A percentile compares a stretch with the other conserved stretches of the same genome.
Evolutionary conservation across 306 rosid species (phyloP).

Genomic region (Senna tora): DNA sequence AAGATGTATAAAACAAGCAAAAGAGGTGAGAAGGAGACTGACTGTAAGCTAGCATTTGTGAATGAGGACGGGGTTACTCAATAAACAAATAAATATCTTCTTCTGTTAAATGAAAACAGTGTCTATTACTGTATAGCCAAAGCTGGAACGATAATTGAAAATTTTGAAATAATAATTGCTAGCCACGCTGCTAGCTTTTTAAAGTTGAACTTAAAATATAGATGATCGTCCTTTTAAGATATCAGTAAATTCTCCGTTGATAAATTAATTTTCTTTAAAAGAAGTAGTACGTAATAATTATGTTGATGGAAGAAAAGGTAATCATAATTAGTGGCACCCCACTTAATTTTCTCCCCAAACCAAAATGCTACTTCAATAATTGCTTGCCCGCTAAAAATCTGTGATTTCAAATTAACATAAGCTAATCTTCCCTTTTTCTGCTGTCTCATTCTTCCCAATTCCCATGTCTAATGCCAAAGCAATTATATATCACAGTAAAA

Average conservation of each 20-base stretch:
- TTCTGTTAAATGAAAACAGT: neutral
- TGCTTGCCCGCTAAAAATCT: conserved; percentile 9
- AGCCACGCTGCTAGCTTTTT: neutral
- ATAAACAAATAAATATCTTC: too few relatives aligned
- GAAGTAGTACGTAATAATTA: neutral
- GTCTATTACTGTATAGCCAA: neutral
- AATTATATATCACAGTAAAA: too few relatives aligned
- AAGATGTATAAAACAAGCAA: too few relatives aligned
- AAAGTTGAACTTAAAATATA: neutral
- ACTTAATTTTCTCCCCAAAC: neutral
- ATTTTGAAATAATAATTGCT: neutral
- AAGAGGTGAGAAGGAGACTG: too few relatives aligned
- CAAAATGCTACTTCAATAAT: conserved; percentile 14
- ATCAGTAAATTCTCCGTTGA: neutral
- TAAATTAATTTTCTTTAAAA: neutral
- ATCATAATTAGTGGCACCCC: conserved; percentile 30
- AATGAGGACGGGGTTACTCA: too few relatives aligned
- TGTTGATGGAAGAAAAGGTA: conserved; percentile 5
- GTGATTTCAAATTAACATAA: neutral
- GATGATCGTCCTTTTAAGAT: neutral
- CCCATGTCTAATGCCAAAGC: neutral
- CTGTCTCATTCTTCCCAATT: too few relatives aligned
- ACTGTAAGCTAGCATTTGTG: too few relatives aligned
- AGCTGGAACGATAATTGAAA: neutral
- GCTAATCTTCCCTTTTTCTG: neutral